Percentiles rank a stretch among this genome's conserved stretches.
These are phyloP conservation scores for Phaeodactylum tricornutum DNA, from an alignment of 108 stramenopile species.

Conservation along the genomic window DNA sequence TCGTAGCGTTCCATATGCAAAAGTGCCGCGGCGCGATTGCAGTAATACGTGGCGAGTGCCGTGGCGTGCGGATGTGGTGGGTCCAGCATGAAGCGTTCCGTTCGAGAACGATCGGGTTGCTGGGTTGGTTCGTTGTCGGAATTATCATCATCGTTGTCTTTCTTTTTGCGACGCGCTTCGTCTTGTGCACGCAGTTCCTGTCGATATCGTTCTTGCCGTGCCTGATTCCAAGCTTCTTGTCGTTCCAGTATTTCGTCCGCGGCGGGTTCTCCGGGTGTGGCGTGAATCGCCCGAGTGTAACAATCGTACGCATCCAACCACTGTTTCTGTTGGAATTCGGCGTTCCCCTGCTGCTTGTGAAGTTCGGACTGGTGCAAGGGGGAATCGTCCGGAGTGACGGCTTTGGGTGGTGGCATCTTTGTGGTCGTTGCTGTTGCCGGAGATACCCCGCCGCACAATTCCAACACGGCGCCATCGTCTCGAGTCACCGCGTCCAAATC, in stretches of 20 bases:
- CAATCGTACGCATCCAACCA: constrained; percentile 70
- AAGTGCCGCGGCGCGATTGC: constrained; percentile 74
- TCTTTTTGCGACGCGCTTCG: constrained; percentile 9
- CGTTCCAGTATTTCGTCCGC: constrained; percentile 37
- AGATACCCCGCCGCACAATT: constrained; percentile 46
- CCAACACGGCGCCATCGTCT: constrained; percentile 35
- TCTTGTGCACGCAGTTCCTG: constrained; percentile 18
- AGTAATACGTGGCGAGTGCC: constrained; percentile 60
- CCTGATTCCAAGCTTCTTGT: constrained; percentile 28
- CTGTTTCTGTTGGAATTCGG: constrained; percentile 43
- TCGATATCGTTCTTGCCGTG: constrained; percentile 19
- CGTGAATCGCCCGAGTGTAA: constrained; percentile 79
- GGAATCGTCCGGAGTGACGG: constrained; percentile 3
- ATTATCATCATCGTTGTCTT: constrained; percentile 6
- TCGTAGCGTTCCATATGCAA: constrained; percentile 50
- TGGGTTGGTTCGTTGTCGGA: constrained; percentile 8
- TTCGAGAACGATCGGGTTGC: constrained; percentile 1
- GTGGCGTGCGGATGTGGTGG: constrained; percentile 35
- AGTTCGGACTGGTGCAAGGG: constrained; percentile 27
- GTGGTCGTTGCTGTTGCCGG: constrained; percentile 4
- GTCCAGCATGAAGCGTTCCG: constrained; percentile 4
- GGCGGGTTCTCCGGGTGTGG: constrained; percentile 34
- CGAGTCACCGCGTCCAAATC: constrained; percentile 37
- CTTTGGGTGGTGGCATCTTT: neutral
- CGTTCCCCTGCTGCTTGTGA: constrained; percentile 69